Percentiles rank a stretch among this genome's conserved stretches.
These are phyloP conservation scores for Podila epicladia DNA, from an alignment of 192 early-diverging fungal species.

Conservation along the genomic window DNA sequence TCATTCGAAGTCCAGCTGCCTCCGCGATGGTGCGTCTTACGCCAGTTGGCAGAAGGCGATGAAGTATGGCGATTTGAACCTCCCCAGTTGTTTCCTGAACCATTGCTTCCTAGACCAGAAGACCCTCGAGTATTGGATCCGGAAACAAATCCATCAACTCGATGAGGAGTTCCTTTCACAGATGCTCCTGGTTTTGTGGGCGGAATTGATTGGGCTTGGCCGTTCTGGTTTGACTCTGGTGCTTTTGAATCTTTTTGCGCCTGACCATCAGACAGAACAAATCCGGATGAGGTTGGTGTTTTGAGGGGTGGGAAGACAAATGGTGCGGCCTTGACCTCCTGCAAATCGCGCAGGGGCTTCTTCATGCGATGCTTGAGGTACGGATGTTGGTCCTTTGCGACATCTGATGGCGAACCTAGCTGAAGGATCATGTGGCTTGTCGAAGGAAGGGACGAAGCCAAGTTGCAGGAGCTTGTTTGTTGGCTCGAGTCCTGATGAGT, in stretches of 20 bases:
- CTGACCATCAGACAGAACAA: background rate
- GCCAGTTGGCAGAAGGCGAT: constrained; percentile 10
- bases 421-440: constrained; percentile 29
- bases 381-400: constrained; percentile 2
- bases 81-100: background rate
- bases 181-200: background rate
- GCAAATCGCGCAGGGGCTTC: constrained; percentile 30
- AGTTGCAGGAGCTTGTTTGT: background rate
- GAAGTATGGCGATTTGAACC: background rate
- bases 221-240: background rate
- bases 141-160: too few species aligned
- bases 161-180: background rate
- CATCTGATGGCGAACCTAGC: background rate
- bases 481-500: constrained; percentile 4
- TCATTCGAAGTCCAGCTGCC: constrained; percentile 36
- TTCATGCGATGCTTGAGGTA: constrained; percentile 33
- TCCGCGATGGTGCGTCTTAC: constrained; percentile 24
- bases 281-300: background rate
- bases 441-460: constrained; percentile 37
- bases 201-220: background rate
- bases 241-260: too few species aligned
- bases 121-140: background rate
- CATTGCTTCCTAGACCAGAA: background rate
- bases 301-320: constrained; percentile 50
- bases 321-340: constrained; percentile 43